Evolutionary conservation across 805 yeast genomes (phyloP), one percentile per base, ranked within the genome.

Genomic region (Kluyveromyces siamensis): DNA sequence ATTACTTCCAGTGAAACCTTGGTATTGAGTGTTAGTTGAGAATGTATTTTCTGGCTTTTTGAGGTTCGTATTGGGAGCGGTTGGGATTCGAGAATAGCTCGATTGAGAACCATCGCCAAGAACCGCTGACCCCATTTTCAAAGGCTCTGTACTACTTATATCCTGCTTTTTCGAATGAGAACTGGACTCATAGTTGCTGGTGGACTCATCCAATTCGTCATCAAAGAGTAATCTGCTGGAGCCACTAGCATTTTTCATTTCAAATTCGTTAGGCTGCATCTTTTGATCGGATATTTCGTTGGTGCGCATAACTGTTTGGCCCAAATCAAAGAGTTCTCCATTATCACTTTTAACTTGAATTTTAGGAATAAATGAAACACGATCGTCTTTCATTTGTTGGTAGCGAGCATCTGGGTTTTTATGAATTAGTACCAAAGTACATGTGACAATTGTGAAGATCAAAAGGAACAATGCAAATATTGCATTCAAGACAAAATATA

Each of bases 401-500:
- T 93, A 93, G 58, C 96, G 79, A 9, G 91, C 80, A 68, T 93
- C 99, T 47, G 99, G 98, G 66, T 93, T 89, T 73, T 85, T 88
- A 66, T 85, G 83, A 33, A 90, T 56, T 58, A 93, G 67, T 0
- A 96, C 96, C 67, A 88, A 72, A 6, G 82, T 72, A 71, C 98
- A 90, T 1, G 96, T 86, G 37, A 89, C 80, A 57, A 93, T 81
- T 42, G 96, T 89, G 74, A 90, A 83, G 44, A 93, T 71, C 63
- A 93, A 71, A 60, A 91, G 75, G 59, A 87, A 76, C 55, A 87
- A 73, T 3, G 97, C 91, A 67, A 88, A 85, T 0, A 80, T 82
- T 0, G 99, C 99, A 67, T 93, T 93, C 60, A 91, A 62, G 19
- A 93, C 79, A 60, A 93, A 93, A 58, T 87, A 83, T 8, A 93